Percentiles rank a stretch among this genome's conserved stretches.
phyloP scores from a whole-genome alignment of 2,329 filamentous ascomycete genomes.

The Pseudopithomyces chartarum region DNA sequence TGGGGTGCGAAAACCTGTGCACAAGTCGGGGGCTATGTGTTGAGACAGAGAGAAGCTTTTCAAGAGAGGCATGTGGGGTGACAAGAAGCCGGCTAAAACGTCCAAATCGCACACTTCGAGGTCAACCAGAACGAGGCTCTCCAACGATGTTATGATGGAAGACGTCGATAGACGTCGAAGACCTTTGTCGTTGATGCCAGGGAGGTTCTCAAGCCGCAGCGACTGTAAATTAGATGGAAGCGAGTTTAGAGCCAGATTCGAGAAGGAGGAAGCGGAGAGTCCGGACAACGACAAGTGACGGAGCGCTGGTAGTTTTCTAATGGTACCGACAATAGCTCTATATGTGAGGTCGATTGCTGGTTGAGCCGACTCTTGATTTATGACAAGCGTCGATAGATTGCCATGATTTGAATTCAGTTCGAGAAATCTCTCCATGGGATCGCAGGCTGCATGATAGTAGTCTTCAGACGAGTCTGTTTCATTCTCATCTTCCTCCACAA shows the following conservation, averaged over 20 bases:
- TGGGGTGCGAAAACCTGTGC: slow-evolving; percentile 50
- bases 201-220: slow-evolving; percentile 60
- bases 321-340: slow-evolving; percentile 59
- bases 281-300: slow-evolving; percentile 60
- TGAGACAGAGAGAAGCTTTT: slow-evolving; percentile 59
- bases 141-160: slow-evolving; percentile 50
- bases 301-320: slow-evolving; percentile 58
- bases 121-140: slow-evolving; percentile 57
- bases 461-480: slow-evolving; percentile 33
- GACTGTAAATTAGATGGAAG: slow-evolving; percentile 56
- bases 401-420: slow-evolving; percentile 59
- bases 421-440: slow-evolving; percentile 59
- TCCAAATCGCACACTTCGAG: slow-evolving; percentile 58
- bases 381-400: slow-evolving; percentile 58
- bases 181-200: slow-evolving; percentile 61
- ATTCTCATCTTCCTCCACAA: slow-evolving; percentile 36
- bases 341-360: slow-evolving; percentile 54
- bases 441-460: slow-evolving; percentile 49
- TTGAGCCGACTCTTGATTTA: slow-evolving; percentile 45
- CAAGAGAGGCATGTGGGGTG: slow-evolving; percentile 50
- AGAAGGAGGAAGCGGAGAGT: slow-evolving; percentile 59
- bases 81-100: slow-evolving; percentile 58
- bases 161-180: slow-evolving; percentile 58
- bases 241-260: slow-evolving; percentile 59
- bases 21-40: slow-evolving; percentile 53